phyloP scores from a whole-genome alignment of 192 early-diverging fungal genomes.

The Rhizophagus sp. region DNA sequence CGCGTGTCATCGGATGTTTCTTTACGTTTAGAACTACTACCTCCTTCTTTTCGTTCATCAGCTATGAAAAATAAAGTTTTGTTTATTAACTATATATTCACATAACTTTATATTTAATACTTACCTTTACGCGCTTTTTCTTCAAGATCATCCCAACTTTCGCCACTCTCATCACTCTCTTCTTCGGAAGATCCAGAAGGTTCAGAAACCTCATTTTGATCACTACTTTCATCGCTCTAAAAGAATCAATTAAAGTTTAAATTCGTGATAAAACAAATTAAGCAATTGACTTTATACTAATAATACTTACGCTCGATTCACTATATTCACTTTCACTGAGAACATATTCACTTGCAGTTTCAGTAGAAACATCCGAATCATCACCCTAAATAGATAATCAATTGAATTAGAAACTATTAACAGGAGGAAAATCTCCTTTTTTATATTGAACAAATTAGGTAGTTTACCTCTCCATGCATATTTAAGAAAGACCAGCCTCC shows the following conservation, averaged over 20 bases:
- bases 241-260: background rate
- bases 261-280: background rate
- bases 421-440: background rate
- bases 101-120: background rate
- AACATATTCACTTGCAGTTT: constrained; percentile 63
- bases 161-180: constrained; percentile 53
- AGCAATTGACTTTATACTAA: background rate
- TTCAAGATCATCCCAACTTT: constrained; percentile 83
- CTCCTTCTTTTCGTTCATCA: constrained; percentile 17
- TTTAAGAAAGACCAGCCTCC: constrained; percentile 94
- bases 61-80: constrained; percentile 14
- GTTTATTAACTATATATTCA: background rate
- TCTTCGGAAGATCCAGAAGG: constrained; percentile 58
- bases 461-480: constrained; percentile 57
- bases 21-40: background rate
- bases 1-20: constrained; percentile 31
- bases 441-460: too few relatives aligned
- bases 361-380: constrained; percentile 54
- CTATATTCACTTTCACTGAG: constrained; percentile 59
- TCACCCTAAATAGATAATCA: constrained; percentile 39
- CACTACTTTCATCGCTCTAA: constrained; percentile 41
- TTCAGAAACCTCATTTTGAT: constrained; percentile 62
- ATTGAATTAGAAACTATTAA: background rate
- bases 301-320: constrained; percentile 45
- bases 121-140: constrained; percentile 70